Evolutionary conservation across 441 rosid species (phyloP), one percentile per base, ranked within the genome.

Genomic region (Gossypium davidsonii): DNA sequence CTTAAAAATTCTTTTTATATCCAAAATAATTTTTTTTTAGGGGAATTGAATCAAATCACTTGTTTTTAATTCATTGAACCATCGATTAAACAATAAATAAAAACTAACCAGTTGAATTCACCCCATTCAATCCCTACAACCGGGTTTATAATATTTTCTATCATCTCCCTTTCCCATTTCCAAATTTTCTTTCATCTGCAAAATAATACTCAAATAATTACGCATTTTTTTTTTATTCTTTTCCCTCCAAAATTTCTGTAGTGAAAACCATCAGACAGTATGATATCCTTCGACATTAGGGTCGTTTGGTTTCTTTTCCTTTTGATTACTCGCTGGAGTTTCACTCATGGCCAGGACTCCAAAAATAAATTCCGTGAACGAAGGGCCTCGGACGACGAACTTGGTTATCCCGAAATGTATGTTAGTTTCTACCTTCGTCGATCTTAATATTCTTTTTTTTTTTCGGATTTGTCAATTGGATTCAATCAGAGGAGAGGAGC

Each of bases 351-450:
- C 4, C 85, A 87, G 58, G 85, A 79, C 20, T 64, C 87, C 2
- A 71, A 72, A 55, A 91, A 85, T 78, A 96, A 92, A 78, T 93
- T 93, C 79, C 94, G 96, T 78, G 86, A 89, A 73, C 89, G 98
- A 62, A 73, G 80, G 66, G 94, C 99, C 67, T 85, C 86, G 15
- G 98, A 93, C 70, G 99, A 96, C 76, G 86, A 87, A 20, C 82
- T 78, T 25, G 96, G 88, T 56, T 91, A 85, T 81, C 92, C 96
- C 25, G 86, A 93, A 61, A 66, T 86, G 99, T 96, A 73, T 80
- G 88, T 78, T 76, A 44, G n/a, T 72, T 70, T 61, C 46, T 1
- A 63, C 62, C 34, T 53, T 52, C 4, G 48, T 14, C 23, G 21
- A 49, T 73, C 58, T 60, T 37, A 46, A 48, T 39, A 8, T 8